These are phyloP conservation scores for Boletus patriciae DNA, from an alignment of 768 basidiomycete species.

Conservation along the genomic window DNA sequence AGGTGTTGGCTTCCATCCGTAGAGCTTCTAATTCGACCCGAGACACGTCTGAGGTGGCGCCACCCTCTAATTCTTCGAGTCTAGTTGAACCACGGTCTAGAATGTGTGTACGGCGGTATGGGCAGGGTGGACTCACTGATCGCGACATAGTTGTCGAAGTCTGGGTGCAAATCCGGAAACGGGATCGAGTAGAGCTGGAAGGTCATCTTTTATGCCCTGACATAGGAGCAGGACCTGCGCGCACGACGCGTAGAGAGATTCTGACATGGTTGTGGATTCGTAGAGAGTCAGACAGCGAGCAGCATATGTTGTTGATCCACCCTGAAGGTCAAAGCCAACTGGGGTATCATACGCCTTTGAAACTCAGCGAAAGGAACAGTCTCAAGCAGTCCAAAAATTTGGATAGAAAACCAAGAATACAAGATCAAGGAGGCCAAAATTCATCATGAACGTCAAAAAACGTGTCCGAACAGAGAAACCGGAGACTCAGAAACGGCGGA, in stretches of 20 bases:
- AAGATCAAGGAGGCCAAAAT: no score
- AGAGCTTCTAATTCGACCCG: slow-evolving; percentile 61
- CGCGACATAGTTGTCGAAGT: slow-evolving; percentile 49
- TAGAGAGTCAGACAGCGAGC: background rate
- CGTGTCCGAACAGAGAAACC: no score
- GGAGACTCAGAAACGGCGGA: background rate
- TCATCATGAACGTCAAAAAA: no score
- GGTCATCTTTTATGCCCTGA: slow-evolving; percentile 55
- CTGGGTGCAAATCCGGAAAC: slow-evolving; percentile 70
- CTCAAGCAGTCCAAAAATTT: no score
- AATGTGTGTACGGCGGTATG: background rate
- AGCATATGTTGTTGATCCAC: background rate
- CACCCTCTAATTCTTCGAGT: slow-evolving; percentile 52
- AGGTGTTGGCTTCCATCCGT: slow-evolving; percentile 76
- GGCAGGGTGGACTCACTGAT: slow-evolving; percentile 49
- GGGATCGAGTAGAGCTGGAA: slow-evolving; percentile 62
- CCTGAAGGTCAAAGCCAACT: background rate
- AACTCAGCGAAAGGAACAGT: no score
- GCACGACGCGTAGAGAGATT: slow-evolving; percentile 57
- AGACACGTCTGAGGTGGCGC: slow-evolving; percentile 35
- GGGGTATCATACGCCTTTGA: no score
- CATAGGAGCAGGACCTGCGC: slow-evolving; percentile 65
- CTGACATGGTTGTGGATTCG: slow-evolving; percentile 24
- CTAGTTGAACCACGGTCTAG: slow-evolving; percentile 32
- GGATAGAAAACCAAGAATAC: no score